Evolutionary conservation across 1,139 yeast species (phyloP).

Genomic region (Casaregolazyma suthepensis): DNA sequence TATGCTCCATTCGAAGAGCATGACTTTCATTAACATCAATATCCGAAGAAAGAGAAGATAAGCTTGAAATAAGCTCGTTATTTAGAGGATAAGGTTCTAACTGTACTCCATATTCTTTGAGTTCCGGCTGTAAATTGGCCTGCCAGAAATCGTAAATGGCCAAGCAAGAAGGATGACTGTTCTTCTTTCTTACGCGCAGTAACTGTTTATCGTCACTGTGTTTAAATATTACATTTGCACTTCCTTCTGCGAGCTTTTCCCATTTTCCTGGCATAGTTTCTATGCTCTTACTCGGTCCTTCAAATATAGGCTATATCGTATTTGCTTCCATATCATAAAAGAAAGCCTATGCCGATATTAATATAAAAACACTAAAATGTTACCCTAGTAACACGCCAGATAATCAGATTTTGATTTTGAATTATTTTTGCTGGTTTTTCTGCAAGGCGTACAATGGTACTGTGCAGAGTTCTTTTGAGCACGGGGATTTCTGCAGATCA

Average conservation of each 20-base stretch:
- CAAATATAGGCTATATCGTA: background rate
- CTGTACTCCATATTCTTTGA: constrained; percentile 14
- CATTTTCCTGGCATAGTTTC: background rate
- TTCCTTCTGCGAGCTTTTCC: constrained; percentile 22
- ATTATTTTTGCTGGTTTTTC: too few relatives aligned
- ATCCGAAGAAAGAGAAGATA: constrained; percentile 7
- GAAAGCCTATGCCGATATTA: background rate
- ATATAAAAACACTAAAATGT: background rate
- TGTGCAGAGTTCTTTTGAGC: background rate
- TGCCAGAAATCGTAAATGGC: constrained; percentile 3
- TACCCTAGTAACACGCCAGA: background rate
- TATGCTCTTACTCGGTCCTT: background rate
- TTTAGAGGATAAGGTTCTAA: constrained; percentile 17
- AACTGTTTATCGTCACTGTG: constrained; percentile 12
- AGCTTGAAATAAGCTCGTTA: constrained; percentile 1
- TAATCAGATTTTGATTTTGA: background rate
- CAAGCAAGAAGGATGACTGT: constrained; percentile 6
- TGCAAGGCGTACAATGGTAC: background rate
- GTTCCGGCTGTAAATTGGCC: constrained; percentile 10
- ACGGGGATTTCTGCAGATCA: background rate
- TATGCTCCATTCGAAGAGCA: constrained; percentile 20
- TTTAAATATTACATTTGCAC: constrained; percentile 23
- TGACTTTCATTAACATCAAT: constrained; percentile 13
- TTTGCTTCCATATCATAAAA: background rate
- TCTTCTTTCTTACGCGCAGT: constrained; percentile 23